Base-by-base conservation (phyloP, 495 filamentous ascomycete species). In the Aspergillus affinis region DNA sequence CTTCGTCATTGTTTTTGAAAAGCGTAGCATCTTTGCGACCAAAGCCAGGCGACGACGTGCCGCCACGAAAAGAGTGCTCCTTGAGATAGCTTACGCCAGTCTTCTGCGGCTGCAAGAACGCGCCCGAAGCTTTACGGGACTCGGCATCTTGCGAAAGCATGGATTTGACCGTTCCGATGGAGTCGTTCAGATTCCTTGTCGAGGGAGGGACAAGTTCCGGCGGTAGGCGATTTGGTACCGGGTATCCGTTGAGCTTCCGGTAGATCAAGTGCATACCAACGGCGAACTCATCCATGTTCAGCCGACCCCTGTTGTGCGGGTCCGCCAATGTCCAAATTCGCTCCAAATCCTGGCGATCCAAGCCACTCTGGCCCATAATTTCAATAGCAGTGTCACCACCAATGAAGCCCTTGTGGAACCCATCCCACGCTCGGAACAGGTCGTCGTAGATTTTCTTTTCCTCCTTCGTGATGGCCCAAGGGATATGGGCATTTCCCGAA, bases 241-340 rank as follows among this genome's bases (percentile, higher is more conserved):
- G 92, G 67, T 99, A 97, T 27, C 92, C 92, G 62, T 98, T 98
- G 26, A 98, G 82, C 69, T 93, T 96, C 62, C 95, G 86, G 70
- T 98, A 99, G 57, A 99, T 98, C 72, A 99, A 77, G 82, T 99
- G 95, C 94, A 99, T 99, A 7, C 91, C 93, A 45, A 99, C 93
- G 18, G 95, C 93, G 71, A 99, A 99, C 68, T 99, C 95, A 72
- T 99, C 95, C 75, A 98, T 88, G 62, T 99, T 92, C 5, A 99
- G 83, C 60, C 92, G 86, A 13, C 95, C 95, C 67, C 90, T 92
- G 74, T 99, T 96, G 55, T 90, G 84, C 26, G 94, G 87, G 71
- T 99, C 95, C 7, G 93, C 90, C 26, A 99, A 77, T 26, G 94
- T 98, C 95, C 95, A 99, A 61, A 97, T 87, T 30, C 86, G 83